Base-by-base conservation (phyloP, 805 yeast genomes). In the Cyberlindnera bimundalis region DNA sequence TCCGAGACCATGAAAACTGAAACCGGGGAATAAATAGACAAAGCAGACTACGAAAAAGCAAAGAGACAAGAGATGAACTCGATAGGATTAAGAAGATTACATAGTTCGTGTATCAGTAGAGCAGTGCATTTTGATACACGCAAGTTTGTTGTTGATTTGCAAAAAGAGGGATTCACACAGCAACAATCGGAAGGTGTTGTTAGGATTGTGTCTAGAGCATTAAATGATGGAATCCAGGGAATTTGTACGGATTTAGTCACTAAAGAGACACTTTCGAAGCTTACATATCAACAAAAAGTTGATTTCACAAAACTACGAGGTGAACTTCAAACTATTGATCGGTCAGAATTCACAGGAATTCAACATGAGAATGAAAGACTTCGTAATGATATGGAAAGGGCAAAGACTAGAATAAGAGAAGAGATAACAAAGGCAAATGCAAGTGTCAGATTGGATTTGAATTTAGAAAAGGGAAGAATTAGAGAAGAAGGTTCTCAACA, bases 261-360 rank as follows among this genome's bases (percentile, higher is more conserved):
- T 19, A 82, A 88, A 52, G 96, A 89, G 52, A 79, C 82, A 32
- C 72, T 91, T 33, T 79, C 86, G 23, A 80, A 89, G 50, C 76
- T 89, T 57, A 84, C 96, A 4, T 93, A 93, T 62, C 96, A 91
- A 60, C 98, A 93, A 56, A 87, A 91, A 53, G 97, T 93, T 24
- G 98, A 93, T 59, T 91, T 93, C 71, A 93, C 96, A 28, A 91
- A 91, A 58, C 73, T 93, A 45, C 83, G 90, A 57, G 95, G 96
- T 24, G 98, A 91, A 60, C 71, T 93, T 30, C 90, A 88, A 53
- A 80, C 88, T 36, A 77, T 87, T 62, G 98, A 93, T 65, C 79
- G 81, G 58, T 75, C 88, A 20, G 98, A 93, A 55, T 84, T 86
- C 56, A 81, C 84, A 43, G 78, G 79, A 37, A 73, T 91, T 45